phyloP scores from a whole-genome alignment of 2,329 filamentous ascomycete genomes.

The Penicillium crustosum region DNA sequence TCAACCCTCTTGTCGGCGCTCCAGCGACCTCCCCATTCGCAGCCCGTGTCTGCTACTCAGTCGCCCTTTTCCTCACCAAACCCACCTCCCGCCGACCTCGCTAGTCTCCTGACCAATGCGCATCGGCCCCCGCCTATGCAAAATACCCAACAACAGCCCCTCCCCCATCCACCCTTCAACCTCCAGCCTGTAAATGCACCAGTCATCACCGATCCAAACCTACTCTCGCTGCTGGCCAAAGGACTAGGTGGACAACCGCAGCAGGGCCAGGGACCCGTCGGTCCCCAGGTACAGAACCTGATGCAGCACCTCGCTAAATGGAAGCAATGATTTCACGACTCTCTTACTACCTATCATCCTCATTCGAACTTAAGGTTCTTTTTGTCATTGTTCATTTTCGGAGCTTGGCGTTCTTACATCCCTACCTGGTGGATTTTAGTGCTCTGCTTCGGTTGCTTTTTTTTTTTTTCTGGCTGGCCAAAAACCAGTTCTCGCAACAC shows the following conservation, averaged over 20 bases:
- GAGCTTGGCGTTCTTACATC: constrained; percentile 23
- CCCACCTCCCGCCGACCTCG: constrained; percentile 41
- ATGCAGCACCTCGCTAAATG: constrained; percentile 50
- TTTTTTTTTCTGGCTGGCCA: constrained; percentile 17
- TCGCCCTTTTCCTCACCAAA: constrained; percentile 36
- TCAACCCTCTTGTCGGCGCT: constrained; percentile 68
- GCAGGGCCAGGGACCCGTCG: constrained; percentile 35
- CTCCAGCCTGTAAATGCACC: constrained; percentile 30
- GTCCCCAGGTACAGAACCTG: constrained; percentile 48
- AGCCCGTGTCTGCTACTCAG: constrained; percentile 37
- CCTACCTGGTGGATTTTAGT: constrained; percentile 7
- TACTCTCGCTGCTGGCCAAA: constrained; percentile 42
- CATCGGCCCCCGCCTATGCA: constrained; percentile 39
- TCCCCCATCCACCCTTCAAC: constrained; percentile 32
- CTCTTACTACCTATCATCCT: constrained; percentile 11
- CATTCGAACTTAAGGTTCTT: constrained; percentile 17
- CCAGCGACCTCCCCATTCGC: constrained; percentile 39
- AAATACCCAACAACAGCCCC: constrained; percentile 29
- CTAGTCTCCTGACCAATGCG: constrained; percentile 42
- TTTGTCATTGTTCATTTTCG: constrained; percentile 19
- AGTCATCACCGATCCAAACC: constrained; percentile 36
- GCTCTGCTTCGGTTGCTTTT: constrained; percentile 12
- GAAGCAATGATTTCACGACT: constrained; percentile 43
- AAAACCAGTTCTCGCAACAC: constrained; percentile 18
- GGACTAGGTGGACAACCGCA: constrained; percentile 37